Percentiles rank a stretch among this genome's conserved stretches.
Evolutionary conservation across 2,329 filamentous ascomycete genomes (phyloP).

Genomic region (Onygenales sp.): DNA sequence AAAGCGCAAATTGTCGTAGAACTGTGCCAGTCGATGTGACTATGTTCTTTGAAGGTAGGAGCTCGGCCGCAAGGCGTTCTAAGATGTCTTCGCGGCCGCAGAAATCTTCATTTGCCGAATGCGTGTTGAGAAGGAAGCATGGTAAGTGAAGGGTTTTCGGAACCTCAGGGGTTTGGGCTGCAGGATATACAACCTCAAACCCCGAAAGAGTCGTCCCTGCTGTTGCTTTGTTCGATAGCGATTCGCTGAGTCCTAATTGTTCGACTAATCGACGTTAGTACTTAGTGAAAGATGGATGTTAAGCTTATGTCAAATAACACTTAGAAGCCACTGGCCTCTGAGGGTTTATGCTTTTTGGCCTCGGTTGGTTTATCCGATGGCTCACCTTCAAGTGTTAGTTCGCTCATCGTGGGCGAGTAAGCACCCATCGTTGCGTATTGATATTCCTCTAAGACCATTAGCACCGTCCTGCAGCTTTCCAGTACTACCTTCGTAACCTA

Average conservation of each 20-base stretch:
- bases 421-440: constrained; percentile 13
- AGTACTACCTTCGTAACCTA: constrained; percentile 7
- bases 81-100: constrained; percentile 16
- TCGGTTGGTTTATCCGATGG: too few species aligned
- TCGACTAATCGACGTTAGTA: constrained; percentile 2
- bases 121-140: constrained; percentile 4
- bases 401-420: constrained; percentile 14
- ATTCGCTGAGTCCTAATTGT: constrained; percentile 5
- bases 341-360: too few species aligned
- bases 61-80: constrained; percentile 12
- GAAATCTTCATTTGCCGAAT: constrained; percentile 11
- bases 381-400: constrained; percentile 10
- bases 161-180: neutral
- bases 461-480: constrained; percentile 2
- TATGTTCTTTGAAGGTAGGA: constrained; percentile 13
- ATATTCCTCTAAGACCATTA: constrained; percentile 12
- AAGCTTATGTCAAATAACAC: neutral
- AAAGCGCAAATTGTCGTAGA: constrained; percentile 17
- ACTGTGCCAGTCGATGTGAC: constrained; percentile 8
- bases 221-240: constrained; percentile 3
- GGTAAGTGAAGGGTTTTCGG: constrained; percentile 6
- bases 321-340: too few species aligned
- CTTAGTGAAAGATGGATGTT: constrained; percentile 1
- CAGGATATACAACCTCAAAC: constrained; percentile 3
- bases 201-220: constrained; percentile 5